Base-by-base conservation (phyloP, 192 early-diverging fungal genomes). In the Coemansia pectinata region DNA sequence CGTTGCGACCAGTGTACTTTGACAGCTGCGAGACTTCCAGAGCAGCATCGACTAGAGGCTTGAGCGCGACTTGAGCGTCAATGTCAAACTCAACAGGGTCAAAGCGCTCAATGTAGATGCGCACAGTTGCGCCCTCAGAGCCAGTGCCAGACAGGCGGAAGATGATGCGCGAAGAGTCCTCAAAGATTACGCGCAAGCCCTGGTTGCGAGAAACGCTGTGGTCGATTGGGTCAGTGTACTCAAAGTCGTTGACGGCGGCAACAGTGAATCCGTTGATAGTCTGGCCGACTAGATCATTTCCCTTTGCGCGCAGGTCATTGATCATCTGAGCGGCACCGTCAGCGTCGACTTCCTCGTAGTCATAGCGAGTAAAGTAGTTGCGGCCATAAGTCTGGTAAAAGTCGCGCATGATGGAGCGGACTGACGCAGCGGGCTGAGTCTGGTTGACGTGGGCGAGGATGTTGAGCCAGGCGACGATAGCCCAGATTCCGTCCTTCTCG, bases 401-500 rank as follows among this genome's bases (percentile, higher is more conserved):
- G 10, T 81, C 79, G 65, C 88, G 79, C 72, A 97, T 87, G 45
- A 99, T 90, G 41, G 93, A 91, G 53, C 90, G 88, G 41, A 99
- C 89, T 23, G 87, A 71, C 2, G 85, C 76, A 4, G 70, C 72
- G 3, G 83, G 82, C 45, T 86, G 85, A 36, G 79, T 76, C 74
- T 90, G 76, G 79, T 86, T 91, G 48, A 78, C 90, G 47, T 84
- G 64, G 29, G 96, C 96, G 64, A 98, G 84, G 73, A 99, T 97
- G 73, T 94, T 94, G 55, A 98, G 88, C 97, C 97, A 99, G 6
- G 95, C 95, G 86, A 98, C 75, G 55, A 98, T 81, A 25, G 97
- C 97, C 97, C 97, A 99, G 61, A 99, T 79, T 53, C 97, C 97
- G 84, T 99, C 97, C 86, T 99, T 99, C 76, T 99, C 97, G 61